Percentiles rank a stretch among this genome's conserved stretches.
phyloP scores from a whole-genome alignment of 352 stramenopile species.

The Globisporangium okanoganense region DNA sequence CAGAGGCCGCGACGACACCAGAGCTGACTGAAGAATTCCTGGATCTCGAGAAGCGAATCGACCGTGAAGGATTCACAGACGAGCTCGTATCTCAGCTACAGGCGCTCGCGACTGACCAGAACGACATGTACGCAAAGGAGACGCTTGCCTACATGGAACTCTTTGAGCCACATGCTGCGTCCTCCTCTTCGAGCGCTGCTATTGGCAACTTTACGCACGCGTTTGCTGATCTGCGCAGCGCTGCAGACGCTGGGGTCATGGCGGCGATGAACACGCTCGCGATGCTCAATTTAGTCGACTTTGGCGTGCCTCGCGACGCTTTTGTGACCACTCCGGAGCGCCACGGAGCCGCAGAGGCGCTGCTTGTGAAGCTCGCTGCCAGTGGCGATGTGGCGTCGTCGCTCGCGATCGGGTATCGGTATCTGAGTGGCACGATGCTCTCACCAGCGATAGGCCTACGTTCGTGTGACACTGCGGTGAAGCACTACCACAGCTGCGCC shows the following conservation, averaged over 20 bases:
- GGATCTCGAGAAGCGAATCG: slow-evolving; percentile 45
- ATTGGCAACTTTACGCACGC: slow-evolving; percentile 38
- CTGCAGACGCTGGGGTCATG: slow-evolving; percentile 37
- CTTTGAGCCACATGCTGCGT: slow-evolving; percentile 35
- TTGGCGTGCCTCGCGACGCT: slow-evolving; percentile 23
- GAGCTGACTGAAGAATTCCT: slow-evolving; percentile 48
- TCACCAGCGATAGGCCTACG: slow-evolving; percentile 4
- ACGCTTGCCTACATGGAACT: slow-evolving; percentile 57
- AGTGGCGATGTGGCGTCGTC: slow-evolving; percentile 50
- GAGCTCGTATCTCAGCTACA: slow-evolving; percentile 35
- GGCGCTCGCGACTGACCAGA: slow-evolving; percentile 20
- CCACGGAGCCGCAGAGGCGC: slow-evolving; percentile 26
- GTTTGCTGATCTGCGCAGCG: slow-evolving; percentile 37
- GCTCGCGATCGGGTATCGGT: slow-evolving; percentile 52
- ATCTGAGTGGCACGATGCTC: slow-evolving; percentile 33
- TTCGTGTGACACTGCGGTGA: slow-evolving; percentile 37
- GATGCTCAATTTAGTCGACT: slow-evolving; percentile 57
- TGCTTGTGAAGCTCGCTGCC: slow-evolving; percentile 27
- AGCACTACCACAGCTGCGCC: slow-evolving; percentile 49
- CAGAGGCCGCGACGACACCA: neutral
- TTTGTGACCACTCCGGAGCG: slow-evolving; percentile 22
- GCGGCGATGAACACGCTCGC: slow-evolving; percentile 38
- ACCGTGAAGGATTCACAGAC: slow-evolving; percentile 34
- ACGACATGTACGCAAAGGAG: slow-evolving; percentile 50
- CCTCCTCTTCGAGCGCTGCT: neutral